Conservation (phyloP, 2,329 filamentous ascomycete species). For the Cytospora leucostoma region DNA sequence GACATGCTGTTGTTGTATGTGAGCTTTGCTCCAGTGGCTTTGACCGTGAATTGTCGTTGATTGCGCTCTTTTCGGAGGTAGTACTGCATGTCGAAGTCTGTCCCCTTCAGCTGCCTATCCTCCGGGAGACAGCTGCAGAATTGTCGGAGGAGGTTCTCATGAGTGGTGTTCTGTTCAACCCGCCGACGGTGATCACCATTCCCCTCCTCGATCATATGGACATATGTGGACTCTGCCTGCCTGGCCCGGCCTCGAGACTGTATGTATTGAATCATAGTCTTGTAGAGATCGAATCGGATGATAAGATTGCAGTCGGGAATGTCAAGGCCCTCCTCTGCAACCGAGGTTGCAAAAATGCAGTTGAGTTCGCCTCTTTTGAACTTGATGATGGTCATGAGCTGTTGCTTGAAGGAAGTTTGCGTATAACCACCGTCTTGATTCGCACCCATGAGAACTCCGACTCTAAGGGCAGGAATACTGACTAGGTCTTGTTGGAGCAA, state of each 20-base stretch:
- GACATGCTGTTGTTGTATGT: conserved; percentile 74
- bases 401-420: conserved; percentile 69
- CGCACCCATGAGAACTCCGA: conserved; percentile 61
- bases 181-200: conserved; percentile 62
- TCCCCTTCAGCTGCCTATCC: conserved; percentile 68
- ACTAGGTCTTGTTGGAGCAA: conserved; percentile 62
- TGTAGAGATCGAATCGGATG: conserved; percentile 81
- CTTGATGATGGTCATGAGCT: conserved; percentile 70
- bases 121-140: conserved; percentile 77
- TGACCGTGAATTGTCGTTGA: conserved; percentile 60
- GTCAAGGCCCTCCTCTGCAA: conserved; percentile 69
- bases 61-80: conserved; percentile 52
- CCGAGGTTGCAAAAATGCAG: conserved; percentile 67
- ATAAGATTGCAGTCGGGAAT: conserved; percentile 68
- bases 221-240: conserved; percentile 73
- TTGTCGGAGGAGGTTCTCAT: conserved; percentile 65
- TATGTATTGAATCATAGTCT: conserved; percentile 90
- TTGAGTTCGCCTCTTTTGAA: conserved; percentile 62
- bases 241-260: conserved; percentile 89
- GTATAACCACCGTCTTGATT: conserved; percentile 53
- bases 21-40: conserved; percentile 71
- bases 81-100: conserved; percentile 57
- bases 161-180: conserved; percentile 60
- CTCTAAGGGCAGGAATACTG: conserved; percentile 58
- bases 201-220: conserved; percentile 76